Base-by-base conservation (phyloP, 768 basidiomycete genomes). In the Cystofilobasidium bisporidii region DNA sequence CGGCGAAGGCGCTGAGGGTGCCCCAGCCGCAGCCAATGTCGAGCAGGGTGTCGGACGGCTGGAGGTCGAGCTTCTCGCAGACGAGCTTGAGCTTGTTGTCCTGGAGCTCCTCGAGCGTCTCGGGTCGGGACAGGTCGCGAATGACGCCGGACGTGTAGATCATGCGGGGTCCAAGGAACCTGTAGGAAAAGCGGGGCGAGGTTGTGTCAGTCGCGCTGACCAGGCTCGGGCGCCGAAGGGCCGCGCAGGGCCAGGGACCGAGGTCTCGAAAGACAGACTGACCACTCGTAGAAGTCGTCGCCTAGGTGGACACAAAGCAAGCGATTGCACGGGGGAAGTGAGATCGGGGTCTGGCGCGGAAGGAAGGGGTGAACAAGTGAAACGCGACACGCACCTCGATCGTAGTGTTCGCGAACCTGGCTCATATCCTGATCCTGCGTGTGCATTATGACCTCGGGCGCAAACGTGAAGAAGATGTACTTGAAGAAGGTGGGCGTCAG, bases 21-120 rank as follows among this genome's bases (percentile, higher is more conserved):
- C 94, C 96, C 96, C 96, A 99, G 53, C 96, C 96, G 82, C 85
- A 77, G 64, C 74, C 76, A 65, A 78, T 78, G 68, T 76, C 79
- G 48, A 78, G 74, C 41, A 74, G 68, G 77, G 82, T 84, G 79
- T 99, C 96, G 0, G 81, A 82, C n/a, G 89, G 84, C 73, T 94
- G 81, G 33, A 99, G 83, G 76, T 88, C 82, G 64, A 99, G 84
- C 78, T 98, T 99, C 74, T 86, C 88, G 79, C 96, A 98, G 24
- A 99, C 94, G 68, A 96, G 79, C 20, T 87, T 86, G 64, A 99
- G 86, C 77, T 99, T 98, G 83, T 98, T 99, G 78, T 98, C 94
- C 81, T 99, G 96, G 14, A 99, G 84, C 72, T 91, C 82, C 76
- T 98, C 94, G 57, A 99, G 83, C 17, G 90, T 85, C 77, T 97